phyloP scores from a whole-genome alignment of 1,284 basidiomycete genomes.

The Porogramme epimiltina region DNA sequence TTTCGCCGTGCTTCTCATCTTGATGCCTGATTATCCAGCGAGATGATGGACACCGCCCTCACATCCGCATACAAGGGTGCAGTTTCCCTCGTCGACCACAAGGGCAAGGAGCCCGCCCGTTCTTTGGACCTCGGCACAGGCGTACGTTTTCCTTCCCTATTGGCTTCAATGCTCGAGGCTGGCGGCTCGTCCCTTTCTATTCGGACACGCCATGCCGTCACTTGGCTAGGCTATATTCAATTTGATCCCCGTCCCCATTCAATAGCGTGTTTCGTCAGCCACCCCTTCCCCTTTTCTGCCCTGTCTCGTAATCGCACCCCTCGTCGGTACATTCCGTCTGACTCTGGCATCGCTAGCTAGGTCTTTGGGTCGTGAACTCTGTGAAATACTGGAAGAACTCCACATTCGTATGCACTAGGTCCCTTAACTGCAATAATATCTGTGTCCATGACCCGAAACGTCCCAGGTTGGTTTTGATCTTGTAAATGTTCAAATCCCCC shows the following conservation, averaged over 20 bases:
- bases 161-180: too few relatives aligned
- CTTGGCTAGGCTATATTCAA: too few relatives aligned
- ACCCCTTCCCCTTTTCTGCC: too few relatives aligned
- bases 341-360: slow-evolving; percentile 43
- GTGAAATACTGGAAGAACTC: slow-evolving; percentile 68
- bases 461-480: slow-evolving; percentile 75
- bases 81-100: slow-evolving; percentile 57
- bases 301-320: too few relatives aligned
- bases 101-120: slow-evolving; percentile 43
- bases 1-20: neutral
- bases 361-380: slow-evolving; percentile 70
- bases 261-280: neutral
- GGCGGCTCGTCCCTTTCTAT: too few relatives aligned
- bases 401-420: slow-evolving; percentile 52
- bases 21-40: slow-evolving; percentile 39
- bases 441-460: too few relatives aligned
- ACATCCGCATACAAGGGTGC: slow-evolving; percentile 49
- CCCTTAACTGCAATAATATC: too few relatives aligned
- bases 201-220: too few relatives aligned
- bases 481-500: slow-evolving; percentile 67
- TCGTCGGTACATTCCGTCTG: neutral
- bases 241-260: too few relatives aligned
- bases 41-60: slow-evolving; percentile 55
- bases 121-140: slow-evolving; percentile 69
- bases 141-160: slow-evolving; percentile 41